A percentile compares a stretch with the other conserved stretches of the same genome.
Conservation (phyloP, 768 basidiomycete genomes). For the Tulasnella calospora region DNA sequence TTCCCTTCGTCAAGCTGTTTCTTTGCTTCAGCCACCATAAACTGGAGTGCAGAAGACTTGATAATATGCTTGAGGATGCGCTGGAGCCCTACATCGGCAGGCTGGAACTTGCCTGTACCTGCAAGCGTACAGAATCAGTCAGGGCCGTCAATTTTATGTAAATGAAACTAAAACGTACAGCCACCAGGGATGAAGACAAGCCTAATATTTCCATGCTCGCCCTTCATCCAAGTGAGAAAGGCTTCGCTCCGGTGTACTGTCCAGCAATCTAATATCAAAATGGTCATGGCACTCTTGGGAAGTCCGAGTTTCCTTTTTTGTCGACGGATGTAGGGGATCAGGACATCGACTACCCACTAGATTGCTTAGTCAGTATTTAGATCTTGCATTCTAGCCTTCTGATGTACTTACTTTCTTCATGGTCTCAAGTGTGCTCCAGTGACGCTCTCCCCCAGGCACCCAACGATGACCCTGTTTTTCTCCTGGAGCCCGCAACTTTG, state of each 20-base stretch:
- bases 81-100: constrained; percentile 37
- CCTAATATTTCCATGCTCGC: neutral
- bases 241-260: neutral
- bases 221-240: neutral
- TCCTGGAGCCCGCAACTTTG: neutral
- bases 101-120: constrained; percentile 31
- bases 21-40: neutral
- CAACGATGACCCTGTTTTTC: neutral
- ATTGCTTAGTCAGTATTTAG: too few species aligned
- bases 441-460: neutral
- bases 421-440: neutral
- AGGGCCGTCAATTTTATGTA: too few species aligned
- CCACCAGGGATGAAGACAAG: neutral
- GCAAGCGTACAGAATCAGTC: too few species aligned
- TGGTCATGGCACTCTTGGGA: neutral
- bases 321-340: neutral
- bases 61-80: constrained; percentile 34
- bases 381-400: neutral
- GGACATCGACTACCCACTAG: neutral
- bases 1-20: neutral
- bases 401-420: neutral
- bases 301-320: neutral
- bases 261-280: neutral
- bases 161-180: neutral
- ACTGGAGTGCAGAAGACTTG: constrained; percentile 7